These are phyloP conservation scores for Macaranga tanarius DNA, from an alignment of 441 rosid species.

Conservation along the genomic window DNA sequence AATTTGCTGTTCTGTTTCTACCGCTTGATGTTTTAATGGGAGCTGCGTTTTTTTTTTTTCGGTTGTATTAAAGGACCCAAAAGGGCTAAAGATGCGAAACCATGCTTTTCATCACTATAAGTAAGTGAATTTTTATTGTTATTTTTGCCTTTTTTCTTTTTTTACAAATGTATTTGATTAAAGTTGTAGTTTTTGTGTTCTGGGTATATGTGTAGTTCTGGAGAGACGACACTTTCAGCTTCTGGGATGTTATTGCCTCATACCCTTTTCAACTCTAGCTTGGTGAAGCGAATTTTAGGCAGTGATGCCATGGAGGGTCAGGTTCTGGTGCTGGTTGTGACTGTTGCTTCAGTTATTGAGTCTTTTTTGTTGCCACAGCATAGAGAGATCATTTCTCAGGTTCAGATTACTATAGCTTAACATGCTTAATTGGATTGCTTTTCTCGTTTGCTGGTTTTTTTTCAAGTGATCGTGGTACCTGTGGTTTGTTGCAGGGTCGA, in stretches of 20 bases:
- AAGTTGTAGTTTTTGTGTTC: not conserved
- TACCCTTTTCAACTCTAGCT: slow-evolving; percentile 38
- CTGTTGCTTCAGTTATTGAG: slow-evolving; percentile 85
- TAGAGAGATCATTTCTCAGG: slow-evolving; percentile 55
- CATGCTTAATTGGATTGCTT: slow-evolving; percentile 10
- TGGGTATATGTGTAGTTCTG: slow-evolving; percentile 52
- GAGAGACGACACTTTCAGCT: slow-evolving; percentile 79
- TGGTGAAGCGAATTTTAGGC: slow-evolving; percentile 35
- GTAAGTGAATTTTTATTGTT: slow-evolving; percentile 38
- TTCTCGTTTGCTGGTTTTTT: not conserved
- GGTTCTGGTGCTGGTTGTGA: slow-evolving; percentile 52
- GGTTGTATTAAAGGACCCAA: slow-evolving; percentile 74
- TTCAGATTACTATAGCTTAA: slow-evolving; percentile 22
- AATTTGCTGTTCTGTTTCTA: not conserved
- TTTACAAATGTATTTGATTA: not conserved
- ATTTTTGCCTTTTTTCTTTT: not conserved
- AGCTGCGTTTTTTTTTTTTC: not conserved
- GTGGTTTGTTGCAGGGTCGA: slow-evolving; percentile 44
- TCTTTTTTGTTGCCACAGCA: slow-evolving; percentile 57
- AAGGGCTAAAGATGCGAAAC: slow-evolving; percentile 83
- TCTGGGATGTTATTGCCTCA: slow-evolving; percentile 77
- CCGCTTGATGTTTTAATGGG: not conserved
- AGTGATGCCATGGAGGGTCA: slow-evolving; percentile 27
- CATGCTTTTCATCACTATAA: slow-evolving; percentile 87
- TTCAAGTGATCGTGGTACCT: slow-evolving; percentile 10